These are phyloP conservation scores for Rhodotorula sp. DNA, from an alignment of 1,284 basidiomycete genomes.

Conservation along the genomic window DNA sequence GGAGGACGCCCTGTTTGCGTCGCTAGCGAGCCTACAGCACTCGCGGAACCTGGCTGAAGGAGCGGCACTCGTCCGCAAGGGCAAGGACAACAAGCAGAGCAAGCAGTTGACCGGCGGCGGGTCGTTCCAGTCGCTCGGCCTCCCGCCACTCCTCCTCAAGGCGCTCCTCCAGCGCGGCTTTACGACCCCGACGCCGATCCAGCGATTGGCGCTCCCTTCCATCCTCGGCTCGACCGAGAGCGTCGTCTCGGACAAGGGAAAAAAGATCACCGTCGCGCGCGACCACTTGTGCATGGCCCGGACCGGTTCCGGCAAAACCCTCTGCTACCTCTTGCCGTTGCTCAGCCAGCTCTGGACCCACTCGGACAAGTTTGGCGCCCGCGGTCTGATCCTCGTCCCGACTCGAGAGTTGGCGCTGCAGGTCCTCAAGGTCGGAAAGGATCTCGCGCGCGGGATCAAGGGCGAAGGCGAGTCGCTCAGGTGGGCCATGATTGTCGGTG, in stretches of 20 bases:
- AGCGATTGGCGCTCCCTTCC: slow-evolving; percentile 82
- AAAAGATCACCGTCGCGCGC: slow-evolving; percentile 56
- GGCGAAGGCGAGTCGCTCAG: slow-evolving; percentile 61
- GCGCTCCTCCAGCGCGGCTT: slow-evolving; percentile 90
- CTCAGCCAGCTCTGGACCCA: slow-evolving; percentile 81
- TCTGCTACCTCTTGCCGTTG: slow-evolving; percentile 92
- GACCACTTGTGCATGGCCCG: slow-evolving; percentile 98
- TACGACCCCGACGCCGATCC: slow-evolving; percentile 93
- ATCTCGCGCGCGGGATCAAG: slow-evolving; percentile 69
- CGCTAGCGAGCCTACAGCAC: slow-evolving; percentile 33
- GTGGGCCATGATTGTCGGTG: slow-evolving; percentile 95
- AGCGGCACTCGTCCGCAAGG: slow-evolving; percentile 35
- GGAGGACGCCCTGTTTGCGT: slow-evolving; percentile 36
- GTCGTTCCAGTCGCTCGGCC: slow-evolving; percentile 57
- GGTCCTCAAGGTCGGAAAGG: slow-evolving; percentile 90
- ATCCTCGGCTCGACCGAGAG: slow-evolving; percentile 68
- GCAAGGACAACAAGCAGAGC: slow-evolving; percentile 36
- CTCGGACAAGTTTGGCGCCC: slow-evolving; percentile 73
- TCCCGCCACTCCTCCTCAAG: slow-evolving; percentile 77
- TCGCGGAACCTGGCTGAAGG: slow-evolving; percentile 42
- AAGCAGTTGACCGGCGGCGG: slow-evolving; percentile 44
- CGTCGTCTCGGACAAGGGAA: slow-evolving; percentile 36
- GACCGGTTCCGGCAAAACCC: slow-evolving; percentile 96
- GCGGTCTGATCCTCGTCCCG: slow-evolving; percentile 85
- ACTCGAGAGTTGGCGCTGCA: slow-evolving; percentile 93